Conservation (phyloP, 1,139 yeast species). For the Suhomyces ambrosiae region DNA sequence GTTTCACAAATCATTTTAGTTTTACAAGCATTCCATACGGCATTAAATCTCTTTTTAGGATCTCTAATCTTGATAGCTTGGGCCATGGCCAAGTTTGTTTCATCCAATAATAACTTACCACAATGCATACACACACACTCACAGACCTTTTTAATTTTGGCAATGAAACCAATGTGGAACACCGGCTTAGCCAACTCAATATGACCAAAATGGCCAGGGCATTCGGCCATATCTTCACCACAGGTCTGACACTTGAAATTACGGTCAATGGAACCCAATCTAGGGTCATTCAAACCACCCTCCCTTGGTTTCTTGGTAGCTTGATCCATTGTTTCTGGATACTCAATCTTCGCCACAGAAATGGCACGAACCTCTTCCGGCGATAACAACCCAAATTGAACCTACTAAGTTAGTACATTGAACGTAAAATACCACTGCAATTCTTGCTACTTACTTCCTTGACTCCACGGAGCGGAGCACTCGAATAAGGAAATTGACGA, state of each 20-base stretch:
- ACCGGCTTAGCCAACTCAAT: slow-evolving; percentile 98
- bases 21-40: slow-evolving; percentile 92
- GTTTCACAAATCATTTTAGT: slow-evolving; percentile 95
- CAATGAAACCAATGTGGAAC: slow-evolving; percentile 92
- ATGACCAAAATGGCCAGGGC: slow-evolving; percentile 99
- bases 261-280: slow-evolving; percentile 95
- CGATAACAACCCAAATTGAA: slow-evolving; percentile 95
- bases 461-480: slow-evolving; percentile 95
- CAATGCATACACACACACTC: slow-evolving; percentile 99
- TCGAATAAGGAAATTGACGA: slow-evolving; percentile 84
- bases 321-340: slow-evolving; percentile 99
- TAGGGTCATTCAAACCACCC: slow-evolving; percentile 96
- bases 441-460: slow-evolving; percentile 70
- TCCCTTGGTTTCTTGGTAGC: slow-evolving; percentile 92
- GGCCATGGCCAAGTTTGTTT: slow-evolving; percentile 81
- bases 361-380: slow-evolving; percentile 98
- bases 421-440: neutral
- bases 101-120: slow-evolving; percentile 90
- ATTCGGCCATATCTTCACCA: slow-evolving; percentile 98
- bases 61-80: slow-evolving; percentile 89
- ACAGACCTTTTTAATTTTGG: slow-evolving; percentile 91
- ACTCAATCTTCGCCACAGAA: slow-evolving; percentile 95
- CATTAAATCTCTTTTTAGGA: slow-evolving; percentile 93
- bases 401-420: slow-evolving; percentile 38
- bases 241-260: slow-evolving; percentile 98